Evolutionary conservation across 139 green algal species (phyloP), one percentile per base, ranked within the genome.

Genomic region (Auxenochlorella protothecoides): DNA sequence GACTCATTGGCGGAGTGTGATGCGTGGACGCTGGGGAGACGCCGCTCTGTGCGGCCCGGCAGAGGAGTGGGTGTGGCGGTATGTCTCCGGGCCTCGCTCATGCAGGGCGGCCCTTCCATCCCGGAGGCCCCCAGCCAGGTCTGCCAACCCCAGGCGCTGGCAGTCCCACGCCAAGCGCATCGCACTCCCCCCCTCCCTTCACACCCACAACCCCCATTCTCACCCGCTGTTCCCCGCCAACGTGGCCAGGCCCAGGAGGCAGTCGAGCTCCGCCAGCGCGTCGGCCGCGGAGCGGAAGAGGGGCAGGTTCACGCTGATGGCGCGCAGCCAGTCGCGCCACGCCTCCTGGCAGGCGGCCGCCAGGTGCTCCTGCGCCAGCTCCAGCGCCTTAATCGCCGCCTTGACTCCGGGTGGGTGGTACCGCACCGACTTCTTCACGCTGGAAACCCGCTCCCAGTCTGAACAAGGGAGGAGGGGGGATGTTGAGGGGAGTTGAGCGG

Each of bases 211-310:
- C 66, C 53, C 52, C 44, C 51, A 70, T 59, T 65, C 74, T 52
- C 68, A 86, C 70, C 81, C 84, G 3, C 74, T 59, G 55, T 63
- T 80, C 52, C 53, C 65, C 3, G 90, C 79, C 2, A 92, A 55
- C 0, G 56, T 27, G 0, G 89, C 87, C n/a, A 97, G 81, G 15
- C 85, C 79, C 11, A 78, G 68, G 2, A 97, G 80, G 53, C 82
- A 89, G 76, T 97, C 92, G 53, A 97, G 77, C 16, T 80, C 71
- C 0, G 91, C 87, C 4, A 93, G 74, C 0, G 89, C 87, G 2
- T 76, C 71, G 13, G 88, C 85, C 2, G 91, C 84, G 2, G 64
- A 72, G 3, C 86, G 77, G 51, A 88, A 85, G 5, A 68, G 65
- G 2, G 60, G 14, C 71, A 91, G 92, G 62, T 83, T 74, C 14